Percentiles rank a stretch among this genome's conserved stretches.
Evolutionary conservation across 352 stramenopile species (phyloP).

Genomic region (Plasmopara viticola): DNA sequence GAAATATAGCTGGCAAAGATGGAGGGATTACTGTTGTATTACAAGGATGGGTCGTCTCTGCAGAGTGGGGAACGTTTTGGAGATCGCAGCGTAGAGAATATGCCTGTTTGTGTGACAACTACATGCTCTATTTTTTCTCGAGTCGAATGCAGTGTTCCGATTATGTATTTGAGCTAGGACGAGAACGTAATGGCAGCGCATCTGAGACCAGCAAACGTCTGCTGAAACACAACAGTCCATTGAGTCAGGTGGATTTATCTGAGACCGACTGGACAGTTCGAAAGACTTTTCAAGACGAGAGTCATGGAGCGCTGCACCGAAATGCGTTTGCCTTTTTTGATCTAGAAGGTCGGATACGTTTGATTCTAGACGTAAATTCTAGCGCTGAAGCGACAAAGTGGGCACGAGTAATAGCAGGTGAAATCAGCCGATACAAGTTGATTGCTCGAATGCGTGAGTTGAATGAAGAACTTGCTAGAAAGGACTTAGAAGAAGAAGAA

Average conservation of each 20-base stretch:
- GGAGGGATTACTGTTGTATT: too few species aligned
- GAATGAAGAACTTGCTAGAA: conserved; percentile 3
- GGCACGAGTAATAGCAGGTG: conserved; percentile 34
- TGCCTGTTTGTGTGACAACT: conserved; percentile 57
- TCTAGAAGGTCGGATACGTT: too few species aligned
- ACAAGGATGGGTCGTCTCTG: too few species aligned
- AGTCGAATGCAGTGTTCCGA: conserved; percentile 39
- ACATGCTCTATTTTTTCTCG: conserved; percentile 48
- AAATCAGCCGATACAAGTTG: conserved; percentile 32
- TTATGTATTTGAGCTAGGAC: conserved; percentile 48
- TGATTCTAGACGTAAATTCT: conserved; percentile 37
- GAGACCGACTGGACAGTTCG: too few species aligned
- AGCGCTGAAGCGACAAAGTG: conserved; percentile 33
- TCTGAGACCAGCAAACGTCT: conserved; percentile 34
- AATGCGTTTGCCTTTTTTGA: too few species aligned
- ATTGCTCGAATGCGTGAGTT: conserved; percentile 22
- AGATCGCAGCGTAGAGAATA: conserved; percentile 21
- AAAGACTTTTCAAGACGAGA: too few species aligned
- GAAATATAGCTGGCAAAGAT: too few species aligned
- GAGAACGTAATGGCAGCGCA: conserved; percentile 15
- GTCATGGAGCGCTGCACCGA: too few species aligned
- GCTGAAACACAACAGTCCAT: too few species aligned
- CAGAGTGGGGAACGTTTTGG: too few species aligned
- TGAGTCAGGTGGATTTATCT: too few species aligned
- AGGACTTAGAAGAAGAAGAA: neutral